Percentiles rank a stretch among this genome's conserved stretches.
phyloP scores from a whole-genome alignment of 108 stramenopile species.

The Pseudonitzschia multiseries region DNA sequence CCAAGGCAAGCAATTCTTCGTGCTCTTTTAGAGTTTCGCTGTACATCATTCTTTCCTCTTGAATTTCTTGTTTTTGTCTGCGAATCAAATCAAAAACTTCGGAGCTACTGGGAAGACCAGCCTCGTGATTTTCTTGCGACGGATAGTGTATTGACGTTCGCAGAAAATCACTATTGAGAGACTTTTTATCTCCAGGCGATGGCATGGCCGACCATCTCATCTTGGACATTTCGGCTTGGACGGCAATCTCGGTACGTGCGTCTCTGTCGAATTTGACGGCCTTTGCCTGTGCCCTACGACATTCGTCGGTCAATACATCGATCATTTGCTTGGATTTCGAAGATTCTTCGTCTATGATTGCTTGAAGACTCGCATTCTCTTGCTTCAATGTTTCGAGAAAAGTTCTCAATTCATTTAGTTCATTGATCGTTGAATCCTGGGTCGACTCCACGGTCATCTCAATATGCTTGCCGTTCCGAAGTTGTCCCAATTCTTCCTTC shows the following conservation, averaged over 20 bases:
- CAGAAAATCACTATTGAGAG: not conserved
- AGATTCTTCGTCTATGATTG: conserved; percentile 30
- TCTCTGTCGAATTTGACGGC: conserved; percentile 51
- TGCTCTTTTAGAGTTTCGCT: conserved; percentile 63
- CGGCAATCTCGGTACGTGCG: conserved; percentile 51
- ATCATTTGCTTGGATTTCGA: conserved; percentile 28
- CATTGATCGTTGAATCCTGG: not conserved
- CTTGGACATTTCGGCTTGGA: conserved; percentile 57
- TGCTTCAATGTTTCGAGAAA: conserved; percentile 29
- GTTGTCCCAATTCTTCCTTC: conserved; percentile 51
- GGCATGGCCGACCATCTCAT: not conserved
- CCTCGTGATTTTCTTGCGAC: conserved; percentile 7
- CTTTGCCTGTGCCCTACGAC: conserved; percentile 31
- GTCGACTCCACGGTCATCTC: not conserved
- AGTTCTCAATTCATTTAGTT: conserved; percentile 25
- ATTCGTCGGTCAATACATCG: conserved; percentile 39
- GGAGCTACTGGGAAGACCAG: conserved; percentile 16
- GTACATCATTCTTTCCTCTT: conserved; percentile 66
- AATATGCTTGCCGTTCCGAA: not conserved
- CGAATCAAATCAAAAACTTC: conserved; percentile 49
- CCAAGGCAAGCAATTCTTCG: conserved; percentile 69
- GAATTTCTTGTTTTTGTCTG: conserved; percentile 53
- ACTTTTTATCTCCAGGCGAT: conserved; percentile 1
- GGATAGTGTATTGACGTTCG: not conserved
- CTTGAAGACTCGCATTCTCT: conserved; percentile 35